Base-by-base conservation (phyloP, 768 basidiomycete species). In the Antrodiella citrinella region DNA sequence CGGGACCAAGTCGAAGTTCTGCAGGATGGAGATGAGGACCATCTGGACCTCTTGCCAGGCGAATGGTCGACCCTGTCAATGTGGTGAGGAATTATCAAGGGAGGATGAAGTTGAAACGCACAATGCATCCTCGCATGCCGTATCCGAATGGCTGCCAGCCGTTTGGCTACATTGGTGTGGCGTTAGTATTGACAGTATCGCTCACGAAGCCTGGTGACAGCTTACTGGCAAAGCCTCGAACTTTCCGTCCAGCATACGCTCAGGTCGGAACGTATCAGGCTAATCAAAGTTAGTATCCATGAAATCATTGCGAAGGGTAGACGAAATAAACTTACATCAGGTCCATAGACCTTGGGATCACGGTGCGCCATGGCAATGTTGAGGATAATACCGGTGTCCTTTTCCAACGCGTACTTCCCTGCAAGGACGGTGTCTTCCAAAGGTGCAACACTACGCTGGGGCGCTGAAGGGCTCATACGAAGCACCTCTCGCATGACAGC, bases 11-110 rank as follows among this genome's bases (percentile, higher is more conserved):
- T 76, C 74, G 61, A 77, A 76, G 40, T 65, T 66, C 55, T 76
- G 74, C 51, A 76, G 56, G 35, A 77, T 55, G 45, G 62, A 63
- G 0, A 69, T 66, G 26, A 76, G 60, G 19, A 67, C 67, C 45
- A 76, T 67, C 26, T 64, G 57, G 12, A 71, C 69, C 58, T 76
- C 75, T 57, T 76, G 74, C 71, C 69, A 72, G 0, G 75, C 74
- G 44, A 77, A 72, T 0, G 73, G 67, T 3, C 75, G 64, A 9
- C 72, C 72, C 54, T 65, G 25, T 7, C 45, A 1, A 3, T 7
- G 10, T 12, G 13, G n/a, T n/a, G 9, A 19, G 44, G 19, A 3
- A 44, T 47, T 13, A 11, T 18, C 10, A 20, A 20, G 13, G 15
- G n/a, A 18, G 7, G 20, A 18, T 20, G 7, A 2, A 24, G 38